These are phyloP conservation scores for Rutstroemia sp. DNA, from an alignment of 2,329 filamentous ascomycete genomes.

Conservation along the genomic window DNA sequence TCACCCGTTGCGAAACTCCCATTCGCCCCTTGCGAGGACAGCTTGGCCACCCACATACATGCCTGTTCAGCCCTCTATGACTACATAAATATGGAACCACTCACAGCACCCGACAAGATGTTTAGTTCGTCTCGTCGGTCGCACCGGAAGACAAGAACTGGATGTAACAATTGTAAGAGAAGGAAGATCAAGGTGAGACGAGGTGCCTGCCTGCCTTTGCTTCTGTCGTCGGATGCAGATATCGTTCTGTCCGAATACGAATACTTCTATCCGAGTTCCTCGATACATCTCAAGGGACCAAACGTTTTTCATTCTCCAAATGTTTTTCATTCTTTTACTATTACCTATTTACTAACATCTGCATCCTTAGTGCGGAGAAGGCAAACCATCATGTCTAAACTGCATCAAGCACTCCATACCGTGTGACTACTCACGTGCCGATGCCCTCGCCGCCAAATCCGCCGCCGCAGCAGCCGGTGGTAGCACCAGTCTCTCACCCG, in stretches of 20 bases:
- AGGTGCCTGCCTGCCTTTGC: background rate
- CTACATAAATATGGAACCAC: background rate
- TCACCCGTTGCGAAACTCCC: no score
- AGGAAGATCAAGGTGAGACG: constrained; percentile 3
- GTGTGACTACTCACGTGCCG: constrained; percentile 4
- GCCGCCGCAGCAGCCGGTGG: no score
- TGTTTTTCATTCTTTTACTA: background rate
- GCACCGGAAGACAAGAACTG: constrained; percentile 1
- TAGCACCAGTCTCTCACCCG: background rate
- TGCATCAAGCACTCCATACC: constrained; percentile 10
- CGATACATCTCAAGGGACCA: no score
- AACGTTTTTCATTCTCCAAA: no score
- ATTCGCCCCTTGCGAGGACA: no score
- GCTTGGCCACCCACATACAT: no score
- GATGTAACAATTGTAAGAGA: constrained; percentile 5
- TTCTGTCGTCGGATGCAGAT: no score
- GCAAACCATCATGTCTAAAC: constrained; percentile 10
- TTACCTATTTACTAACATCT: constrained; percentile 7
- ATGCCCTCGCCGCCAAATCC: background rate
- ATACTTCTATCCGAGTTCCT: background rate
- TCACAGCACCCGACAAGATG: background rate
- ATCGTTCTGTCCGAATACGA: no score
- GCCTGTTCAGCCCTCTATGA: background rate
- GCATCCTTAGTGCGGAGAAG: constrained; percentile 11
- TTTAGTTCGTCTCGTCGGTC: constrained; percentile 5